Evolutionary conservation across 148 eudicot genomes (phyloP).

Genomic region (Persicaria tinctoria): DNA sequence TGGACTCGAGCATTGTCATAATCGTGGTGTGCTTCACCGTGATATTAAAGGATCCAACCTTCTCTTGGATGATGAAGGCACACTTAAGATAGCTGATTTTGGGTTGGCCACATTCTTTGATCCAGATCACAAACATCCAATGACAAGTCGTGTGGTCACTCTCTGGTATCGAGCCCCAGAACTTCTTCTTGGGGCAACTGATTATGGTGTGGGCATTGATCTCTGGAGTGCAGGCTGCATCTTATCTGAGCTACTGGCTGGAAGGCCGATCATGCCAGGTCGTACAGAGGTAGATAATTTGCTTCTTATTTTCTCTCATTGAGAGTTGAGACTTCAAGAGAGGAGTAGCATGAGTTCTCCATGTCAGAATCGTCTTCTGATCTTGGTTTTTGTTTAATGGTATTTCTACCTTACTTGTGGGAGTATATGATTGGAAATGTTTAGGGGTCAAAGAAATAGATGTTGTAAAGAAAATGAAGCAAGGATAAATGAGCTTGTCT

Average conservation of each 20-base stretch:
- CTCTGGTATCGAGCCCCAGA: conserved; percentile 98
- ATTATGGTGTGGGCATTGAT: conserved; percentile 83
- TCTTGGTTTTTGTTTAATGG: not conserved
- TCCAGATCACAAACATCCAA: conserved; percentile 72
- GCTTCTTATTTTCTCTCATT: not conserved
- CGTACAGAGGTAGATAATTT: conserved; percentile 53
- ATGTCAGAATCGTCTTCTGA: not conserved
- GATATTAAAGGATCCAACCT: conserved; percentile 95
- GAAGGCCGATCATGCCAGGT: conserved; percentile 76
- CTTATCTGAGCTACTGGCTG: conserved; percentile 62
- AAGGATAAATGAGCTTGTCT: not conserved
- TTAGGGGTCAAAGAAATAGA: not conserved
- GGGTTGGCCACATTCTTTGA: conserved; percentile 78
- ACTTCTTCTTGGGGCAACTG: conserved; percentile 89
- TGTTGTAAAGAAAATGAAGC: not conserved
- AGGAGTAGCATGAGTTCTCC: not conserved
- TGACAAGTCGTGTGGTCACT: conserved; percentile 97
- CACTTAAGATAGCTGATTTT: conserved; percentile 86
- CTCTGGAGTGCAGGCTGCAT: conserved; percentile 97
- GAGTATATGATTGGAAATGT: not conserved
- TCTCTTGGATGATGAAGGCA: conserved; percentile 69
- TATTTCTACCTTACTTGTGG: not conserved
- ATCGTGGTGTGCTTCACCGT: conserved; percentile 74
- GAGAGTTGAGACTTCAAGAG: not conserved
- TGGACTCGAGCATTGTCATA: conserved; percentile 94